These are phyloP conservation scores for Penicillium sclerotiorum DNA, from an alignment of 2,329 filamentous ascomycete genomes.

Conservation along the genomic window DNA sequence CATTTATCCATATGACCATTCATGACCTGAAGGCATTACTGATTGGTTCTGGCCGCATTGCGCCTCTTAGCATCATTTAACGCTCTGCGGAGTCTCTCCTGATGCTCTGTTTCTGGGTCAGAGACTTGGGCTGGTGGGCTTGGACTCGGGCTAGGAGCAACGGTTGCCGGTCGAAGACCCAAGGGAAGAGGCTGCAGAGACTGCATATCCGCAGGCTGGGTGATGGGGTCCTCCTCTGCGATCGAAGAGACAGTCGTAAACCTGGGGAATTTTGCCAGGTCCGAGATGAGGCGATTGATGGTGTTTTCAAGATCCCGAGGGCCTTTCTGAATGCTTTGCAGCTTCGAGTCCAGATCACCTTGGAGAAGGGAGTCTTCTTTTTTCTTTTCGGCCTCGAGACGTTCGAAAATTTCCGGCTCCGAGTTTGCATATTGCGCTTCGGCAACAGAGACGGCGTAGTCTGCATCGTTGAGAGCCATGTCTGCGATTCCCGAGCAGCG, in stretches of 20 bases:
- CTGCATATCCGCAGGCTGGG: conserved; percentile 18
- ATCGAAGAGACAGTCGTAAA: background rate
- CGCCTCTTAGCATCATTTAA: conserved; percentile 58
- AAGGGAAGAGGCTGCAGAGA: conserved; percentile 25
- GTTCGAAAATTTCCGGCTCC: conserved; percentile 44
- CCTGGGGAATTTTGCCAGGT: conserved; percentile 33
- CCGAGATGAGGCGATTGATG: conserved; percentile 43
- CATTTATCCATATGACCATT: no score
- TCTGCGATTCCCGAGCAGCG: conserved; percentile 53
- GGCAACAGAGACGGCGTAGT: conserved; percentile 57
- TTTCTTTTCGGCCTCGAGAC: conserved; percentile 49
- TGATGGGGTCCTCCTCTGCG: conserved; percentile 4
- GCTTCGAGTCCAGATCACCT: conserved; percentile 43
- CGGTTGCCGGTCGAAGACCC: conserved; percentile 31
- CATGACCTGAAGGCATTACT: no score
- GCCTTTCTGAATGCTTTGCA: conserved; percentile 45
- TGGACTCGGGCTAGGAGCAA: conserved; percentile 15
- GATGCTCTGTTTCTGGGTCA: conserved; percentile 45
- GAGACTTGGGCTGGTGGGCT: conserved; percentile 2
- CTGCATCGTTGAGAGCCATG: conserved; percentile 53
- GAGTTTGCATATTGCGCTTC: conserved; percentile 52
- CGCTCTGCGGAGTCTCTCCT: conserved; percentile 52
- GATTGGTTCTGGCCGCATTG: conserved; percentile 45
- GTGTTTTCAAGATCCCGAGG: conserved; percentile 40
- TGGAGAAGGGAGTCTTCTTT: conserved; percentile 53